Conservation (phyloP, 2,329 filamentous ascomycete genomes). For the Mycogone perniciosa region DNA sequence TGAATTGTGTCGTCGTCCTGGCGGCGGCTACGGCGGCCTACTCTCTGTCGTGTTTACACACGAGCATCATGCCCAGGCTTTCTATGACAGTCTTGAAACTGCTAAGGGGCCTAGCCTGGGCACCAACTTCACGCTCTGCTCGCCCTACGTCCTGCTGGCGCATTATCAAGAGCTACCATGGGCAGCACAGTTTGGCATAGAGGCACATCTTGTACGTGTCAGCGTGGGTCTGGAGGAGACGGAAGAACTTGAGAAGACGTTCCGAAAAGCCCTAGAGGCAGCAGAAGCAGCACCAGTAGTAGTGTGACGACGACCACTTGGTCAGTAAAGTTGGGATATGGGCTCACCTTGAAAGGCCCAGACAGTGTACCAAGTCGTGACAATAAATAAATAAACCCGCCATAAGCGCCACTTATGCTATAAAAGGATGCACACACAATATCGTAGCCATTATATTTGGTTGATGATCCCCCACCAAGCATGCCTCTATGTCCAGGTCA, state of each 20-base stretch:
- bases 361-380: no score
- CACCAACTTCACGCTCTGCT: slow-evolving; percentile 92
- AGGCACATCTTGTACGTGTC: slow-evolving; percentile 72
- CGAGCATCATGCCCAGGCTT: slow-evolving; percentile 64
- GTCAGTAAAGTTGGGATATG: no score
- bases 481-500: no score
- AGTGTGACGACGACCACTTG: no score
- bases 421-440: no score
- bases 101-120: slow-evolving; percentile 92
- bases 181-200: slow-evolving; percentile 75
- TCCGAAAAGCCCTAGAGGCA: slow-evolving; percentile 63
- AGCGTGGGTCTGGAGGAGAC: slow-evolving; percentile 86
- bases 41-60: slow-evolving; percentile 76
- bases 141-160: slow-evolving; percentile 84
- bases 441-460: no score
- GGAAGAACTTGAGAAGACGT: slow-evolving; percentile 54
- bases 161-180: slow-evolving; percentile 92
- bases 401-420: no score
- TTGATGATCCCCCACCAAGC: no score
- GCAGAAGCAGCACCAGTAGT: slow-evolving; percentile 22
- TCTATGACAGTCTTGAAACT: slow-evolving; percentile 81
- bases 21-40: slow-evolving; percentile 83
- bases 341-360: background rate
- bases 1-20: slow-evolving; percentile 66
- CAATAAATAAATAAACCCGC: no score